Percentiles rank a stretch among this genome's conserved stretches.
phyloP scores from a whole-genome alignment of 768 basidiomycete species.

The Lenzites betulinus region DNA sequence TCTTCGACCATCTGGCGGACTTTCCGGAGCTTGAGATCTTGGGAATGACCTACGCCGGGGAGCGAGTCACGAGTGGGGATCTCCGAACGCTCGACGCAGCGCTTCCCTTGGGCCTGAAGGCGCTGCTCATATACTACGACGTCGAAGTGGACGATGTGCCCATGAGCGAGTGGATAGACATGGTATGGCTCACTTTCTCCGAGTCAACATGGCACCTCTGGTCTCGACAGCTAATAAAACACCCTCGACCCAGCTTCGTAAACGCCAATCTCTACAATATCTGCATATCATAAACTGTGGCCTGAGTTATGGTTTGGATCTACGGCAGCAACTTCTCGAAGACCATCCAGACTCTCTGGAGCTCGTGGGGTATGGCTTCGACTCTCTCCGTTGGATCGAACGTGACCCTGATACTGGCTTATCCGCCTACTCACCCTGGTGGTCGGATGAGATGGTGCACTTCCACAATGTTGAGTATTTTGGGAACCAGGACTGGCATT shows the following conservation, averaged over 20 bases:
- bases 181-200: background rate
- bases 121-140: background rate
- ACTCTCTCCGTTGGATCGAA: conserved; percentile 7
- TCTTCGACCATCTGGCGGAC: background rate
- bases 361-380: conserved; percentile 12
- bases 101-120: background rate
- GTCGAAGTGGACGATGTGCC: background rate
- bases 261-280: background rate
- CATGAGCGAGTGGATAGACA: background rate
- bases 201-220: background rate
- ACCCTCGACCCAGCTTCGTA: background rate
- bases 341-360: conserved; percentile 13
- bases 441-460: conserved; percentile 10
- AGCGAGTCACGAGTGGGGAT: background rate
- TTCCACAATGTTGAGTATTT: conserved; percentile 17
- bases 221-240: background rate
- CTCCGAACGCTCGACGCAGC: background rate
- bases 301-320: background rate
- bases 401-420: background rate
- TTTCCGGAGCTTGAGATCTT: conserved; percentile 11
- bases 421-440: background rate
- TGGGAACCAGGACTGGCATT: conserved; percentile 21
- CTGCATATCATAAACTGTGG: conserved; percentile 3
- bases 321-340: conserved; percentile 13
- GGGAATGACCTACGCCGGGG: background rate